Conservation (phyloP, 805 yeast genomes). For the Metschnikowia kofuensis region DNA sequence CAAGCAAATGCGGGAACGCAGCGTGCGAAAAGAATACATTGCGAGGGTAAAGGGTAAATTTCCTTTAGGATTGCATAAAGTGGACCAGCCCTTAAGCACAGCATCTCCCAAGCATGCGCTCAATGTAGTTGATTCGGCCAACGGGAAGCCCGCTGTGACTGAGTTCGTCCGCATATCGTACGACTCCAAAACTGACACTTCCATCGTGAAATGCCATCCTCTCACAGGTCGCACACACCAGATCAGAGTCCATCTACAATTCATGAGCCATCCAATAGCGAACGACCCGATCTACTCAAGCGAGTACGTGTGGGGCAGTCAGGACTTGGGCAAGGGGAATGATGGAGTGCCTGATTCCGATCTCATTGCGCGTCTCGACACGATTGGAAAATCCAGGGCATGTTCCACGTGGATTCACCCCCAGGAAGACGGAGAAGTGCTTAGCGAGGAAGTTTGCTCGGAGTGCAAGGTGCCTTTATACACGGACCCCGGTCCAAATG, state of each 20-base stretch:
- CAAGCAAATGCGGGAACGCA: conserved; percentile 66
- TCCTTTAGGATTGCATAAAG: conserved; percentile 51
- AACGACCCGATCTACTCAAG: conserved; percentile 92
- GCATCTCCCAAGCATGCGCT: conserved; percentile 72
- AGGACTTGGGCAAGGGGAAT: conserved; percentile 60
- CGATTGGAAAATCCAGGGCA: conserved; percentile 66
- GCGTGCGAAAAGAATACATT: conserved; percentile 76
- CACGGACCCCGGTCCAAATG: conserved; percentile 87
- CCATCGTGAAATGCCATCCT: conserved; percentile 82
- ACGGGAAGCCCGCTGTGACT: conserved; percentile 76
- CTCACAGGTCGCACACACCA: conserved; percentile 94
- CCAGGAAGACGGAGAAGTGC: conserved; percentile 60
- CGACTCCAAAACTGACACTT: conserved; percentile 52
- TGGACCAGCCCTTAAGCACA: conserved; percentile 67
- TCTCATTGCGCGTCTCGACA: conserved; percentile 50
- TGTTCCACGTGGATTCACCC: conserved; percentile 70
- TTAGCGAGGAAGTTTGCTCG: conserved; percentile 57
- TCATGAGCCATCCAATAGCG: conserved; percentile 83
- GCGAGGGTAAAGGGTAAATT: conserved; percentile 89
- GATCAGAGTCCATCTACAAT: conserved; percentile 88
- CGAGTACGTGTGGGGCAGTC: conserved; percentile 71
- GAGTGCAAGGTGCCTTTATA: conserved; percentile 70
- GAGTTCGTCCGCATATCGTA: conserved; percentile 63
- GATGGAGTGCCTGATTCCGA: conserved; percentile 43
- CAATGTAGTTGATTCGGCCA: conserved; percentile 46